phyloP scores from a whole-genome alignment of 2,329 filamentous ascomycete genomes.

The Colletotrichum navitas region DNA sequence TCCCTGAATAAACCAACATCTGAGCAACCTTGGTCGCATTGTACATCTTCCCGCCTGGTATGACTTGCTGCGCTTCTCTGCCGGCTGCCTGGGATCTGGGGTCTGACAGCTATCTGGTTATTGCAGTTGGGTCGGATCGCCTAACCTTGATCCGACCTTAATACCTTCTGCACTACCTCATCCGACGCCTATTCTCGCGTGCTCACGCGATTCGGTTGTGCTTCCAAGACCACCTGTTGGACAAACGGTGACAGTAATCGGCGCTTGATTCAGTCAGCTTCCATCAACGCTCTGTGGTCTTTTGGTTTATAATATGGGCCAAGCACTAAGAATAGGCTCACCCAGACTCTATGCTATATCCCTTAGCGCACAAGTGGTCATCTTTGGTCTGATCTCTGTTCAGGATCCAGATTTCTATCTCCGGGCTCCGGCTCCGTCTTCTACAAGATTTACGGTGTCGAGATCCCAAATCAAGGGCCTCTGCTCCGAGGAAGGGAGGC shows the following conservation, averaged over 20 bases:
- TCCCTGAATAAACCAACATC: not conserved
- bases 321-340: constrained; percentile 5
- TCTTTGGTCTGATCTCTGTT: too few species aligned
- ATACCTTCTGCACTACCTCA: constrained; percentile 12
- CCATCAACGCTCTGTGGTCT: not conserved
- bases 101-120: not conserved
- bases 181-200: constrained; percentile 8
- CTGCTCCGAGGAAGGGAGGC: not conserved
- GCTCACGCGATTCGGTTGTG: not conserved
- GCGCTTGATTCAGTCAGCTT: not conserved
- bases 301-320: constrained; percentile 5
- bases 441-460: not conserved
- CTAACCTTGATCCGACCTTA: not conserved
- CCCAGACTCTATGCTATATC: too few species aligned
- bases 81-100: not conserved
- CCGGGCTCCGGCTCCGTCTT: not conserved
- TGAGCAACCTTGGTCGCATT: not conserved
- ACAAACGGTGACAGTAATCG: not conserved
- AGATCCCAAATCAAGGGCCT: too few species aligned
- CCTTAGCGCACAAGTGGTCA: not conserved
- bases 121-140: not conserved
- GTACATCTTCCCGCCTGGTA: not conserved
- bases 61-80: constrained; percentile 1
- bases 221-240: constrained; percentile 8
- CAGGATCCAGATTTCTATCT: not conserved